phyloP scores from a whole-genome alignment of 306 rosid genomes.

The Glycine latifolia region DNA sequence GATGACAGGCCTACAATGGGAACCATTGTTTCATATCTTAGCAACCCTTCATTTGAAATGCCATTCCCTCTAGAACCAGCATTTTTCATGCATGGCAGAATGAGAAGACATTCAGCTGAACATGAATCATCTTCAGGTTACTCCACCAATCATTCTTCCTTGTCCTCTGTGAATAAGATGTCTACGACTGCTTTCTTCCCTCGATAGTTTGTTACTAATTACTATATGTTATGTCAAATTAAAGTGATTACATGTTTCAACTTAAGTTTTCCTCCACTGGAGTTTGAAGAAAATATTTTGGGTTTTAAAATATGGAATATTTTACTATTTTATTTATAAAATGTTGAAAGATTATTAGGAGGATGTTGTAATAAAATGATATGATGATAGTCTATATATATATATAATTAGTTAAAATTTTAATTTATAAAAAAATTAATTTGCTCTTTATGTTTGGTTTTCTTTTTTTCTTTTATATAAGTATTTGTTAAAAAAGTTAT shows the following conservation, averaged over 20 bases:
- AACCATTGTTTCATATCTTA: slow-evolving; percentile 51
- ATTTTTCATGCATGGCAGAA: slow-evolving; percentile 53
- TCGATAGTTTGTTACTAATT: slow-evolving; percentile 32
- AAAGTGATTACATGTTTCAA: background rate
- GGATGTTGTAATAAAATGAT: background rate
- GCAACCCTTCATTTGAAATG: slow-evolving; percentile 49
- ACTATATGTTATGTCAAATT: background rate
- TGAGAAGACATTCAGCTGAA: slow-evolving; percentile 41
- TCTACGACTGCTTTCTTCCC: slow-evolving; percentile 42
- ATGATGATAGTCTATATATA: background rate
- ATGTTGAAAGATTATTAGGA: background rate
- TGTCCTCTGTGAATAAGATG: slow-evolving; percentile 45
- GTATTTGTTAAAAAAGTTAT: too few relatives aligned
- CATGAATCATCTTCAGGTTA: slow-evolving; percentile 43
- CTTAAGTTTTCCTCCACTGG: background rate
- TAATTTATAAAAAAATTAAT: background rate
- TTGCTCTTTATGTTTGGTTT: background rate
- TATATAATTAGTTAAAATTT: background rate
- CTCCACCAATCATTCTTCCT: slow-evolving; percentile 43
- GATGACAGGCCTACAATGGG: slow-evolving; percentile 72
- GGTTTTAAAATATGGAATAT: background rate
- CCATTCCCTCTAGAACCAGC: slow-evolving; percentile 71
- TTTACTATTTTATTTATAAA: background rate
- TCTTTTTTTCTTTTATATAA: too few relatives aligned
- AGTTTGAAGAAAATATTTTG: slow-evolving; percentile 1